Conservation (phyloP, 371 early-diverging fungal species). For the Mucor piriformis region DNA sequence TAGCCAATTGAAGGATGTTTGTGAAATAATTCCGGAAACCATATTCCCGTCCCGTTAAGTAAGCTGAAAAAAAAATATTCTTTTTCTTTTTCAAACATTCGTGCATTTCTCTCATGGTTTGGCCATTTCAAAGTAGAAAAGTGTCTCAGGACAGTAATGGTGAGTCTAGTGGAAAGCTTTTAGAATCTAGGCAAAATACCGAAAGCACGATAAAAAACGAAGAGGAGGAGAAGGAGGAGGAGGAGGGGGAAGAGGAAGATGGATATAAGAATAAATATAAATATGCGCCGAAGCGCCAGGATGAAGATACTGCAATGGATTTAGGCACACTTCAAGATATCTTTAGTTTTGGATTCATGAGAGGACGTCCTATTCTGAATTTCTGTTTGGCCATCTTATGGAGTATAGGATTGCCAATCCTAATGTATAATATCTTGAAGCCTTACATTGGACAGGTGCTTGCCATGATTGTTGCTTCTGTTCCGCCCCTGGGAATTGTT, state of each 20-base stretch:
- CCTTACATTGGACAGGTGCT: constrained; percentile 31
- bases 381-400: constrained; percentile 32
- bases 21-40: no score
- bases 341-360: constrained; percentile 31
- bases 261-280: constrained; percentile 8
- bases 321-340: constrained; percentile 27
- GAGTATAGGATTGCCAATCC: constrained; percentile 34
- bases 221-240: constrained; percentile 4
- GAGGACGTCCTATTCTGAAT: constrained; percentile 30
- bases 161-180: constrained; percentile 2
- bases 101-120: constrained; percentile 13
- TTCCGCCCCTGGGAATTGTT: constrained; percentile 32
- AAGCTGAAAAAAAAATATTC: neutral
- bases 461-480: constrained; percentile 33
- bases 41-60: no score
- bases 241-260: constrained; percentile 6
- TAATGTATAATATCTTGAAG: constrained; percentile 26
- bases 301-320: constrained; percentile 35
- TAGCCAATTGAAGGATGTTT: no score
- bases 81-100: neutral
- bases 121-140: constrained; percentile 11
- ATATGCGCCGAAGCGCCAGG: constrained; percentile 13
- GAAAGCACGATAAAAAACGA: neutral
- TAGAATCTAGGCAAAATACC: neutral
- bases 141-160: neutral